These are phyloP conservation scores for Houttuynia cordata DNA, from an alignment of 164 flowering plant genomes.

Conservation along the genomic window DNA sequence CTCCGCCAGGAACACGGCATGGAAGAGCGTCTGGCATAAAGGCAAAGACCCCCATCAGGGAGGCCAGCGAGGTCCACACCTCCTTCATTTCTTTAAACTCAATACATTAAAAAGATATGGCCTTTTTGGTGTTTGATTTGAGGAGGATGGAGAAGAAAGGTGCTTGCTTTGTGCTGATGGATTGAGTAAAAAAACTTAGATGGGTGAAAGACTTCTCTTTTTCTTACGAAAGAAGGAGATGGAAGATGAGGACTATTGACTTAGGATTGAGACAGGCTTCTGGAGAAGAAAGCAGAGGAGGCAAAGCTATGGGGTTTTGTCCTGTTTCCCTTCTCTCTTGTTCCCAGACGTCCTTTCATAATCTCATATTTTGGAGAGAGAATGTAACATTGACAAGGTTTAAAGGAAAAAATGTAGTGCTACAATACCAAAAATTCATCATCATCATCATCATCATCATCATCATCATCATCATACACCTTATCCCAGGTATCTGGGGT, in stretches of 20 bases:
- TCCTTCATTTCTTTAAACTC: constrained; percentile 37
- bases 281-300: background rate
- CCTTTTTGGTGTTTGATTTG: background rate
- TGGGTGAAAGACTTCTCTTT: background rate
- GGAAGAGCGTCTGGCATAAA: constrained; percentile 57
- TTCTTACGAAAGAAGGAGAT: background rate
- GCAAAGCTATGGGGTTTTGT: background rate
- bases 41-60: constrained; percentile 62
- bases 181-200: background rate
- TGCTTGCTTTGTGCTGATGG: no score
- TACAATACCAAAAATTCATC: no score
- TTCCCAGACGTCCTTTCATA: no score
- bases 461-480: no score
- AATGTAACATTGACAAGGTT: no score
- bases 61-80: constrained; percentile 61
- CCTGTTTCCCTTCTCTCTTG: background rate
- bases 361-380: background rate
- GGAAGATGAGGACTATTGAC: background rate
- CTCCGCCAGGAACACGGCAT: constrained; percentile 60
- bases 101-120: background rate
- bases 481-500: no score
- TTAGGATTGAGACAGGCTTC: background rate
- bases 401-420: no score
- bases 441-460: no score
- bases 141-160: background rate